Evolutionary conservation across 1,284 basidiomycete genomes (phyloP).

Genomic region (Fomitopsis palustris): DNA sequence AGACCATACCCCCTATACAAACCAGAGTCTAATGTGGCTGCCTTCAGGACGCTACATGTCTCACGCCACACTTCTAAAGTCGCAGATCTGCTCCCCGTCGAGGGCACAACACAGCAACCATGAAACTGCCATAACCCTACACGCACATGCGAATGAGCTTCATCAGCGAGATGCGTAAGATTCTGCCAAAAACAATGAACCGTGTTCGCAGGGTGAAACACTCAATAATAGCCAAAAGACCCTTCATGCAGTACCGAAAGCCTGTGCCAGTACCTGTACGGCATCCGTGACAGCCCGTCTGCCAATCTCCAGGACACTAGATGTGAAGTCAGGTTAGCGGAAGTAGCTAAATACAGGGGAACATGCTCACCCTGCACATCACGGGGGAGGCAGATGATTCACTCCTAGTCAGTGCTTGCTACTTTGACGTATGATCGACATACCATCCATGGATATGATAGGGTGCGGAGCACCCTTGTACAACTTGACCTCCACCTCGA

Average conservation of each 20-base stretch:
- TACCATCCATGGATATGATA: conserved; percentile 68
- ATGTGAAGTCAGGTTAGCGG: conserved; percentile 6
- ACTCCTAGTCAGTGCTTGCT: background rate
- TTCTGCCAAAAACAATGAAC: too few relatives aligned
- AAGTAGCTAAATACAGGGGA: background rate
- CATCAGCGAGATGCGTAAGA: too few relatives aligned
- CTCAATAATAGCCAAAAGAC: too few relatives aligned
- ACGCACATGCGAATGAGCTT: too few relatives aligned
- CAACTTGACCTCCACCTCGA: conserved; percentile 49
- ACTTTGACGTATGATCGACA: conserved; percentile 16
- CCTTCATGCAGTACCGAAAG: conserved; percentile 29
- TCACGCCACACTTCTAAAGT: too few relatives aligned
- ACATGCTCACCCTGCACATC: background rate
- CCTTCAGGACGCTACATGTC: too few relatives aligned
- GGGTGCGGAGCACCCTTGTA: conserved; percentile 66
- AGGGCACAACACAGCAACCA: too few relatives aligned
- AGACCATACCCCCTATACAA: too few relatives aligned
- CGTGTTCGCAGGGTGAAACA: too few relatives aligned
- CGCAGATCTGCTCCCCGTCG: too few relatives aligned
- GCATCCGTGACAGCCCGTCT: conserved; percentile 55
- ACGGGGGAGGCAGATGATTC: background rate
- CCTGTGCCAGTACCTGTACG: conserved; percentile 41
- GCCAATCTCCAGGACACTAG: conserved; percentile 47
- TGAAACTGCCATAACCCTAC: too few relatives aligned
- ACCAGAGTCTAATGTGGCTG: too few relatives aligned